These are phyloP conservation scores for Coniferiporia sulphurascens DNA, from an alignment of 1,284 basidiomycete genomes.

Conservation along the genomic window DNA sequence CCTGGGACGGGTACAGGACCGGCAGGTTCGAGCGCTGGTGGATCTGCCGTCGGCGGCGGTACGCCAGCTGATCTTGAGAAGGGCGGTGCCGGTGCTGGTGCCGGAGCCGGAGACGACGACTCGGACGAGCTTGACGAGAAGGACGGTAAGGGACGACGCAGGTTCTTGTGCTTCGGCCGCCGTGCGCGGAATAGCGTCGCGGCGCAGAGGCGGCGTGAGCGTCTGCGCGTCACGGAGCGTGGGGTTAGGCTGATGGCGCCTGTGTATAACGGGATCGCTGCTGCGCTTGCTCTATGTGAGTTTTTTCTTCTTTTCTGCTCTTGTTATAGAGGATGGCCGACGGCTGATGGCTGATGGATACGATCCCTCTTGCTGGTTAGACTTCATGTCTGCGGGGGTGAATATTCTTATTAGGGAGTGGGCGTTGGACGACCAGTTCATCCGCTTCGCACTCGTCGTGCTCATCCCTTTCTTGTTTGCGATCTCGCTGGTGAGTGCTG, in stretches of 20 bases:
- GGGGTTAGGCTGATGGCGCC: constrained; percentile 59
- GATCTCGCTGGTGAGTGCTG: constrained; percentile 56
- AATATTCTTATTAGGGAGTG: constrained; percentile 58
- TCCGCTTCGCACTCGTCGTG: constrained; percentile 59
- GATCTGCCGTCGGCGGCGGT: constrained; percentile 62
- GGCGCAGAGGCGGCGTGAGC: constrained; percentile 4
- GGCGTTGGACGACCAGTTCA: constrained; percentile 57
- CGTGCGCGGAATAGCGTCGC: not conserved
- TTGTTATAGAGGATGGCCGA: no score
- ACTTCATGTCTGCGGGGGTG: constrained; percentile 57
- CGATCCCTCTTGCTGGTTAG: constrained; percentile 21
- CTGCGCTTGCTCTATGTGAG: constrained; percentile 60
- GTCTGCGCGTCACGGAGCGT: constrained; percentile 4
- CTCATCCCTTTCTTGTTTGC: constrained; percentile 68
- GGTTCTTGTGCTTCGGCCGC: not conserved
- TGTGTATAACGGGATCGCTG: constrained; percentile 69
- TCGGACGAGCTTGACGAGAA: constrained; percentile 15
- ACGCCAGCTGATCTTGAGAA: constrained; percentile 22
- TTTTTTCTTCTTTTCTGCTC: constrained; percentile 18
- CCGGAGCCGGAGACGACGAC: not conserved
- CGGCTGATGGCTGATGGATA: constrained; percentile 2
- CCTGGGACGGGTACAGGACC: constrained; percentile 33
- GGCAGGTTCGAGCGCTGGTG: constrained; percentile 38
- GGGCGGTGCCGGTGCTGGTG: constrained; percentile 3
- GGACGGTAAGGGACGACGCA: not conserved